A percentile compares a stretch with the other conserved stretches of the same genome.
phyloP scores from a whole-genome alignment of 148 eudicot species.

The Cornus suecica region DNA sequence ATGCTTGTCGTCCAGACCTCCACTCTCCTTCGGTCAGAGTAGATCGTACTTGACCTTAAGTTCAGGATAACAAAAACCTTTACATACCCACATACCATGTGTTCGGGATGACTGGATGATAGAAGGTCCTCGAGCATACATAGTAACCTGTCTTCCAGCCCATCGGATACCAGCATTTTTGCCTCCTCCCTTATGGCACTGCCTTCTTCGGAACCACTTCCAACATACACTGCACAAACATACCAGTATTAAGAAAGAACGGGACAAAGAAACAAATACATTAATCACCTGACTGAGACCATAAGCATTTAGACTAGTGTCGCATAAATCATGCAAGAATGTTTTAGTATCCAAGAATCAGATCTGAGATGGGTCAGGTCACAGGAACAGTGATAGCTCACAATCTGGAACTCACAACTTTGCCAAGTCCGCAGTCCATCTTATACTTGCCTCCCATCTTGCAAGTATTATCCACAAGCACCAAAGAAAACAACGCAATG shows the following conservation, averaged over 20 bases:
- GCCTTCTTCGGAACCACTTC: slow-evolving; percentile 38
- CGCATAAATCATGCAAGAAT: neutral
- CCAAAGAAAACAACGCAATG: too few relatives aligned
- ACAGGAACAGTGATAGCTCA: neutral
- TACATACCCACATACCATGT: slow-evolving; percentile 58
- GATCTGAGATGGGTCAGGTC: neutral
- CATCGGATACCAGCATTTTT: slow-evolving; percentile 61
- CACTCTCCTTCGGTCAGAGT: too few relatives aligned
- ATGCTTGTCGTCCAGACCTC: too few relatives aligned
- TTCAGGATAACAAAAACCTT: too few relatives aligned
- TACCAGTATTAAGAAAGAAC: neutral
- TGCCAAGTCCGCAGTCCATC: neutral
- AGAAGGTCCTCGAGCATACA: slow-evolving; percentile 51
- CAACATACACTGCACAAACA: slow-evolving; percentile 58
- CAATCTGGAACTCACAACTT: neutral
- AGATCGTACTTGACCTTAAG: too few relatives aligned
- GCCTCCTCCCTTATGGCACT: slow-evolving; percentile 45
- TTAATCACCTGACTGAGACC: neutral
- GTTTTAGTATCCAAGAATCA: neutral
- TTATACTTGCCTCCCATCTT: neutral
- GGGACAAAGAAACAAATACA: neutral
- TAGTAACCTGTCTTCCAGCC: slow-evolving; percentile 66
- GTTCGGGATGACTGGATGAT: slow-evolving; percentile 54
- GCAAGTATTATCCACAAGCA: too few relatives aligned
- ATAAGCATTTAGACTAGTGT: neutral